phyloP scores from a whole-genome alignment of 2,329 filamentous ascomycete genomes.

The Sporothrix pseudoabietina region DNA sequence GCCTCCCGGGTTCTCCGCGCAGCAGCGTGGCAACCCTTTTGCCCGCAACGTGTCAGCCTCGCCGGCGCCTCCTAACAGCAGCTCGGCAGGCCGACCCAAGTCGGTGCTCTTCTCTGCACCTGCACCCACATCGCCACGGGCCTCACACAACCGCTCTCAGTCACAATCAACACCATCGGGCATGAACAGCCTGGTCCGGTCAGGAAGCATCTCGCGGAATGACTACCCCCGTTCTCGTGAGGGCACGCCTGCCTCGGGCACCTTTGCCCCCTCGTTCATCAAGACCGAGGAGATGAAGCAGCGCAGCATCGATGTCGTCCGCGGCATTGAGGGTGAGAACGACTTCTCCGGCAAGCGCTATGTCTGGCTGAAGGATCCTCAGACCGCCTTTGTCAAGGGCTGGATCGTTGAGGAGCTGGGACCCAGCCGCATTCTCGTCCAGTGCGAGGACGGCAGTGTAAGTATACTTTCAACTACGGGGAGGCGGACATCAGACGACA shows the following conservation, averaged over 20 bases:
- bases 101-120: slow-evolving; percentile 66
- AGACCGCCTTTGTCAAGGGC: slow-evolving; percentile 86
- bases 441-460: slow-evolving; percentile 90
- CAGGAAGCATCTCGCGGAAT: slow-evolving; percentile 42
- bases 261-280: slow-evolving; percentile 96
- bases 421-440: slow-evolving; percentile 72
- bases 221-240: slow-evolving; percentile 64
- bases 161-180: slow-evolving; percentile 32
- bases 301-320: slow-evolving; percentile 54
- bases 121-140: slow-evolving; percentile 53
- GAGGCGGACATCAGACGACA: neutral
- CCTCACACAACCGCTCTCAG: slow-evolving; percentile 55
- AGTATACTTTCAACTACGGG: slow-evolving; percentile 39
- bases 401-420: slow-evolving; percentile 84
- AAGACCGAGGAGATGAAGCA: slow-evolving; percentile 75
- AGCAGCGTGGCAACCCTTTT: slow-evolving; percentile 74
- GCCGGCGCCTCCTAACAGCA: slow-evolving; percentile 51
- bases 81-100: slow-evolving; percentile 63
- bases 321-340: slow-evolving; percentile 91
- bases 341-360: slow-evolving; percentile 99
- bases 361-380: slow-evolving; percentile 90
- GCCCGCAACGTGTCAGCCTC: slow-evolving; percentile 69
- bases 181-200: slow-evolving; percentile 31
- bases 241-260: slow-evolving; percentile 67
- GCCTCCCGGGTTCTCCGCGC: slow-evolving; percentile 29